Evolutionary conservation across 345 rosid genomes (phyloP), one percentile per base, ranked within the genome.

Genomic region (Litchi chinensis): DNA sequence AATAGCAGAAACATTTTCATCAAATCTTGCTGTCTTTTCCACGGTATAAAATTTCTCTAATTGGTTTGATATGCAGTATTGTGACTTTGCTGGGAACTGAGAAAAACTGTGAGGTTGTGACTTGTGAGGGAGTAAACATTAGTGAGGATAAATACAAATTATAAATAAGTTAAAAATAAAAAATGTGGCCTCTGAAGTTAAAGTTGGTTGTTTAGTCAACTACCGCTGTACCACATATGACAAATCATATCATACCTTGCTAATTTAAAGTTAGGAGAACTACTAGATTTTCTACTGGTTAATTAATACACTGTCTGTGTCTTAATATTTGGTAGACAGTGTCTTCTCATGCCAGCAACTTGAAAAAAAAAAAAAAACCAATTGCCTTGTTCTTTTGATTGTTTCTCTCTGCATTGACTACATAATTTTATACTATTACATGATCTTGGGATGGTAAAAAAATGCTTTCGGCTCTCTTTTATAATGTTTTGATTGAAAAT

Each of bases 1-100:
- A 50, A 76, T 28, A 66, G 70, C 78, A 65, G 69, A 74, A 6
- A 65, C 59, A 74, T 44, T 63, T 57, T 40, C 77, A 18, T 44
- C 41, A 21, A 59, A 52, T 73, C 16, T 11, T 24, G 15, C 4
- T 70, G 54, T 46, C 13, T 1, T 1, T 10, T 46, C 44, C 9
- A 70, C 12, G 28, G 59, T 26, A 24, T n/a, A 15, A 50, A 26
- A 26, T 52, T 5, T 18, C 44, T 6, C 6, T 22, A 48, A 11
- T 70, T 21, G 24, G 54, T 19, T 28, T 44, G 48, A 21, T 69
- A 13, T 44, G 5, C 37, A 10, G 21, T 43, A 21, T 43, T 18
- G n/a, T 18, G 12, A 19, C 19, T 9, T n/a, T 19, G 46, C 44
- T 41, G 16, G 54, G 24, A 41, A 5, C 4, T 40, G 28, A 68